A percentile compares a stretch with the other conserved stretches of the same genome.
Evolutionary conservation across 306 rosid genomes (phyloP).

Genomic region (Crotalaria pallida): DNA sequence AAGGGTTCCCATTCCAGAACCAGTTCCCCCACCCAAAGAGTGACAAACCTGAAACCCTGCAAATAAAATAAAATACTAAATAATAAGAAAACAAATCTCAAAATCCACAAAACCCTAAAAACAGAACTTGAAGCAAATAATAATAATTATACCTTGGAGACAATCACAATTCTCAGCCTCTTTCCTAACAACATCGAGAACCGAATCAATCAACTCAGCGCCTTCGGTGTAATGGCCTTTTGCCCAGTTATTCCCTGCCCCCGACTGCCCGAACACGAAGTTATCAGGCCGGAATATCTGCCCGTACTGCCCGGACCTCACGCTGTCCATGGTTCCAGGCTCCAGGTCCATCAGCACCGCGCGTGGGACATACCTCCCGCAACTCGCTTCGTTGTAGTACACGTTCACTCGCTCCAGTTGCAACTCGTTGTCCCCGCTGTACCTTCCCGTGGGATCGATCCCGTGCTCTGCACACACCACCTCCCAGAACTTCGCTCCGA

Average conservation of each 20-base stretch:
- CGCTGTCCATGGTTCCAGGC: slow-evolving; percentile 70
- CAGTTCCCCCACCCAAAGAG: slow-evolving; percentile 60
- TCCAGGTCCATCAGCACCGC: slow-evolving; percentile 69
- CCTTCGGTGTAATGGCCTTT: slow-evolving; percentile 71
- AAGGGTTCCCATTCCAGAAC: slow-evolving; percentile 63
- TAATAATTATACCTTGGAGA: slow-evolving; percentile 41
- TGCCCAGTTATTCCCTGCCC: slow-evolving; percentile 72
- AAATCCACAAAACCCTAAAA: neutral
- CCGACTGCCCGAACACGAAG: slow-evolving; percentile 67
- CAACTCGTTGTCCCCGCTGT: slow-evolving; percentile 52
- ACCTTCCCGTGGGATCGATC: slow-evolving; percentile 55
- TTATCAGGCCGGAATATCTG: slow-evolving; percentile 64
- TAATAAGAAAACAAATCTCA: too few relatives aligned
- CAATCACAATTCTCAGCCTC: slow-evolving; percentile 73
- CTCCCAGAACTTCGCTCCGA: slow-evolving; percentile 76
- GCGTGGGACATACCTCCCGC: slow-evolving; percentile 54
- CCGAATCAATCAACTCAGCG: slow-evolving; percentile 68
- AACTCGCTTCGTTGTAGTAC: slow-evolving; percentile 69
- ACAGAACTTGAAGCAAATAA: neutral
- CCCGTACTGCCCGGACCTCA: slow-evolving; percentile 63
- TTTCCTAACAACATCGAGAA: slow-evolving; percentile 62
- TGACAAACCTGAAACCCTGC: slow-evolving; percentile 64
- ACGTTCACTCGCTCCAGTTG: slow-evolving; percentile 66
- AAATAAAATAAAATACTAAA: neutral
- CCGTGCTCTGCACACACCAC: slow-evolving; percentile 68